phyloP scores from a whole-genome alignment of 768 basidiomycete species.

The Amanita thiersii region DNA sequence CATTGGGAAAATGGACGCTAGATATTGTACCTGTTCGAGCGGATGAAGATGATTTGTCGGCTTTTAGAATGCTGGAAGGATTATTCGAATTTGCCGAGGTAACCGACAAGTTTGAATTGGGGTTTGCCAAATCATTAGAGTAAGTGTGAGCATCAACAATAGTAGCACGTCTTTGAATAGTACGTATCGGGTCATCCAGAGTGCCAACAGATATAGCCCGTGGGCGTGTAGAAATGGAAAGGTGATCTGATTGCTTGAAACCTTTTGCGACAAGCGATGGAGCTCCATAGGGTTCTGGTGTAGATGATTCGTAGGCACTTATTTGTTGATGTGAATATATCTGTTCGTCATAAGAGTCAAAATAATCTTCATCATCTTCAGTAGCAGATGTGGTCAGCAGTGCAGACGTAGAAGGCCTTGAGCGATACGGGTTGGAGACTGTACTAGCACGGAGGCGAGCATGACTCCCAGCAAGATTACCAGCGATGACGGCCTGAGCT shows the following conservation, averaged over 20 bases:
- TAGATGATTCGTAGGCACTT: constrained; percentile 51
- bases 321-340: constrained; percentile 49
- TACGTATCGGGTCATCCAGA: constrained; percentile 71
- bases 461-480: constrained; percentile 63
- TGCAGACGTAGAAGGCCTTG: constrained; percentile 52
- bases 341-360: constrained; percentile 50
- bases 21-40: constrained; percentile 39
- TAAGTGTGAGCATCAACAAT: constrained; percentile 51
- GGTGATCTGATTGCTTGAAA: constrained; percentile 68
- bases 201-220: constrained; percentile 87
- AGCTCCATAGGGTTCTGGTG: constrained; percentile 43
- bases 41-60: constrained; percentile 39
- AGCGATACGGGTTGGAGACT: constrained; percentile 87
- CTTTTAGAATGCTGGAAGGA: constrained; percentile 51
- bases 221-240: constrained; percentile 47
- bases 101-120: constrained; percentile 28
- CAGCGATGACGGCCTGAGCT: constrained; percentile 84
- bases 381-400: constrained; percentile 58
- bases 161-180: constrained; percentile 55
- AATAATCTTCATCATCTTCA: constrained; percentile 73
- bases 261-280: constrained; percentile 62
- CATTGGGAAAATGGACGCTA: constrained; percentile 64
- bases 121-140: constrained; percentile 44
- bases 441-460: constrained; percentile 83
- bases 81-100: constrained; percentile 29